A percentile compares a stretch with the other conserved stretches of the same genome.
These are phyloP conservation scores for Debaryomyces udenii DNA, from an alignment of 1,139 yeast species.

Conservation along the genomic window DNA sequence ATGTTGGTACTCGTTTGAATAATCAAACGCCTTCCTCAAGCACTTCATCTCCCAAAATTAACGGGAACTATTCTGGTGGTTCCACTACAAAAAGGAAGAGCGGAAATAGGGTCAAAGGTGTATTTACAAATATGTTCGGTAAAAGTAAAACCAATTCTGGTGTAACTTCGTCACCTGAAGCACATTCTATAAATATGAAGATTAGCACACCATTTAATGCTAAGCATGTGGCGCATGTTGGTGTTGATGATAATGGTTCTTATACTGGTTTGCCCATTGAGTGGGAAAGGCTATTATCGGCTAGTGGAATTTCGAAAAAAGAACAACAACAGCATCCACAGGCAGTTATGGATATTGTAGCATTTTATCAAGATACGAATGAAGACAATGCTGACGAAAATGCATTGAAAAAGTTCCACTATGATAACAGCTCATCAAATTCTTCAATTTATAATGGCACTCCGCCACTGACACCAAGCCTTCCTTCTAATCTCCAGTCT, in stretches of 20 bases:
- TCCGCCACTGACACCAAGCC: slow-evolving; percentile 29
- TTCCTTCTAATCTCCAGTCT: slow-evolving; percentile 24
- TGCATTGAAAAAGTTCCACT: slow-evolving; percentile 74
- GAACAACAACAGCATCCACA: slow-evolving; percentile 93
- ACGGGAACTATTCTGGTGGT: slow-evolving; percentile 14
- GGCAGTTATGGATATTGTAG: slow-evolving; percentile 91
- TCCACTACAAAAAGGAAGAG: slow-evolving; percentile 28
- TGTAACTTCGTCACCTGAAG: slow-evolving; percentile 20
- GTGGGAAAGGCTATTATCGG: slow-evolving; percentile 83
- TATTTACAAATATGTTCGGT: slow-evolving; percentile 45
- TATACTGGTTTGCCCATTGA: slow-evolving; percentile 90
- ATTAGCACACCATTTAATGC: slow-evolving; percentile 91
- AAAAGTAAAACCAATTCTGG: slow-evolving; percentile 25
- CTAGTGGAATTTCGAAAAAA: slow-evolving; percentile 80
- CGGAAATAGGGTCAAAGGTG: slow-evolving; percentile 44
- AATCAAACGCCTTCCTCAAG: slow-evolving; percentile 13
- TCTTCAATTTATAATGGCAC: slow-evolving; percentile 26
- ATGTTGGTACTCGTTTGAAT: slow-evolving; percentile 28
- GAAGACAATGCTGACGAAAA: slow-evolving; percentile 66
- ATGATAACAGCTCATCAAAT: slow-evolving; percentile 27
- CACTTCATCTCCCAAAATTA: slow-evolving; percentile 16
- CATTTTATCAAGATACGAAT: slow-evolving; percentile 74
- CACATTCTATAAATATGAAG: slow-evolving; percentile 50
- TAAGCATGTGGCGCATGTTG: slow-evolving; percentile 91
- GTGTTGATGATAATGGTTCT: slow-evolving; percentile 84